Conservation (phyloP, 306 rosid genomes). For the Hylodesmum podocarpum region DNA sequence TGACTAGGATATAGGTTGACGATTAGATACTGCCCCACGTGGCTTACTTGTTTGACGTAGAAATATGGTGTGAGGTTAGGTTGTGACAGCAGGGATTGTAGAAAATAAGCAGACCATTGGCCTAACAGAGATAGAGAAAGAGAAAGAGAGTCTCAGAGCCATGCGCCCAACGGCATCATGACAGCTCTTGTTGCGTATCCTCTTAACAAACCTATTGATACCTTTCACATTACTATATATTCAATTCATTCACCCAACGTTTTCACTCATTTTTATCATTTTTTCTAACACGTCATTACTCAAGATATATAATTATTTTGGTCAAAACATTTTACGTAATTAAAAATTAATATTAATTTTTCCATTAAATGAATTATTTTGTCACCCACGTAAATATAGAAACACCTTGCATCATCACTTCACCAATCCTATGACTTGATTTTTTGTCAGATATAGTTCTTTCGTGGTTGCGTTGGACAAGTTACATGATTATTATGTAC, state of each 20-base stretch:
- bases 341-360: no score
- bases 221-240: constrained; percentile 49
- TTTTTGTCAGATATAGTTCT: background rate
- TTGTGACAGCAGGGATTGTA: constrained; percentile 54
- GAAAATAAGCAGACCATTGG: constrained; percentile 23
- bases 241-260: background rate
- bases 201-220: constrained; percentile 25
- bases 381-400: no score
- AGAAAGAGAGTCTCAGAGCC: constrained; percentile 14
- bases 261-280: background rate
- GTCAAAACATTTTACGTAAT: no score
- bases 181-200: constrained; percentile 41
- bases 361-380: no score
- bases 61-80: constrained; percentile 56
- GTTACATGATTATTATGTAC: background rate
- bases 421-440: no score
- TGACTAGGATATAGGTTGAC: constrained; percentile 74
- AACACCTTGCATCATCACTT: no score
- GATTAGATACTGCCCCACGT: constrained; percentile 63
- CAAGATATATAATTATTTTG: no score
- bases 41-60: constrained; percentile 61
- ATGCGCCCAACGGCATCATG: constrained; percentile 44
- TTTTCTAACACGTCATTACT: no score
- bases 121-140: no score
- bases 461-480: background rate